These are phyloP conservation scores for Monotropa hypopitys DNA, from an alignment of 179 eudicot species.

Conservation along the genomic window DNA sequence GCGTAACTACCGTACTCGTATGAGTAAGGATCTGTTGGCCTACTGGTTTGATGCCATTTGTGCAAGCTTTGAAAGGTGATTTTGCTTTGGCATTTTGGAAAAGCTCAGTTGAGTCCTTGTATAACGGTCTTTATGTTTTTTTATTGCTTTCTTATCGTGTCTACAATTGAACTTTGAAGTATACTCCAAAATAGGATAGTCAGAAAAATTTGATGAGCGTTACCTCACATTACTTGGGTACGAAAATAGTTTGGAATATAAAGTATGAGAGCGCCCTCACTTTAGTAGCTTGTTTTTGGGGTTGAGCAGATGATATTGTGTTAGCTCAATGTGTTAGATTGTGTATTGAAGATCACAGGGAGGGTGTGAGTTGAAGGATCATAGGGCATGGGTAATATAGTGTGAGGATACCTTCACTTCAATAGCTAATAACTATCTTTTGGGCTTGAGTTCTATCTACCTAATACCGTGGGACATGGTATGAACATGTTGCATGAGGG, in stretches of 20 bases:
- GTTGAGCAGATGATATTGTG: not conserved
- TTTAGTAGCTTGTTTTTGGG: not conserved
- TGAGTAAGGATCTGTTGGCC: slow-evolving; percentile 46
- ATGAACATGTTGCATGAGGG: not conserved
- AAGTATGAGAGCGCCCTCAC: not conserved
- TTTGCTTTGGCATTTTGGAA: slow-evolving; percentile 9
- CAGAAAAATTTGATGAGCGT: not conserved
- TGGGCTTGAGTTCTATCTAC: not conserved
- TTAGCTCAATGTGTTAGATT: not conserved
- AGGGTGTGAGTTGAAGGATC: not conserved
- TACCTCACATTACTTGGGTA: not conserved
- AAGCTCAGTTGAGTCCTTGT: not conserved
- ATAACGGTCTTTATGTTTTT: not conserved
- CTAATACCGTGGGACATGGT: not conserved
- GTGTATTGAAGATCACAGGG: not conserved
- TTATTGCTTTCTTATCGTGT: not conserved
- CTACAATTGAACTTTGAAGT: not conserved
- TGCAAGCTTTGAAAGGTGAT: slow-evolving; percentile 67
- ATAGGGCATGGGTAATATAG: not conserved
- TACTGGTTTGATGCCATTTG: slow-evolving; percentile 80
- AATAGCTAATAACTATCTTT: not conserved
- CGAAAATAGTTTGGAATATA: not conserved
- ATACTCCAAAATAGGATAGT: not conserved
- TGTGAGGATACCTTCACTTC: not conserved
- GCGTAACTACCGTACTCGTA: slow-evolving; percentile 36